Conservation (phyloP, 345 rosid genomes). For the Salix brachista region DNA sequence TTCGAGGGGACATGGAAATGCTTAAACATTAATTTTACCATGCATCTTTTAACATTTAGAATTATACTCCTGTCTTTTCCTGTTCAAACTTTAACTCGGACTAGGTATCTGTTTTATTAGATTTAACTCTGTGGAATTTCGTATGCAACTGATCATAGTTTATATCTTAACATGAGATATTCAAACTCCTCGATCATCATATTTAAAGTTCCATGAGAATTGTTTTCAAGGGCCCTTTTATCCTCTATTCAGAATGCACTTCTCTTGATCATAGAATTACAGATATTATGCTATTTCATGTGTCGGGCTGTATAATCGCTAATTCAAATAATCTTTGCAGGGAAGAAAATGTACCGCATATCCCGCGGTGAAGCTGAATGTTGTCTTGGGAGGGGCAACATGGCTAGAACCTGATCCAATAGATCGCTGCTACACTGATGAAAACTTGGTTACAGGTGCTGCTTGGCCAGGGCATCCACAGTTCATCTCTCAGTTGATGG, state of each 20-base stretch:
- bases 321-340: slow-evolving; percentile 25
- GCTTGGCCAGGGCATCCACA: slow-evolving; percentile 95
- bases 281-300: too few species aligned
- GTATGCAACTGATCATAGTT: neutral
- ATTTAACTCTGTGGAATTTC: neutral
- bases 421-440: slow-evolving; percentile 73
- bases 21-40: too few species aligned
- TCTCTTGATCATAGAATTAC: neutral
- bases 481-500: slow-evolving; percentile 74
- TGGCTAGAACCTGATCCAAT: slow-evolving; percentile 91
- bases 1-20: too few species aligned
- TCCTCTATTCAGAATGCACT: neutral
- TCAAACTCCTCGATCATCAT: neutral
- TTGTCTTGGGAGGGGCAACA: slow-evolving; percentile 64
- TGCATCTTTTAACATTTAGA: too few species aligned
- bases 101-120: too few species aligned
- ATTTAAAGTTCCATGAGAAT: neutral
- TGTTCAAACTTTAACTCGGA: too few species aligned
- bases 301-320: neutral
- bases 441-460: slow-evolving; percentile 82
- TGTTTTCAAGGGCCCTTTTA: neutral
- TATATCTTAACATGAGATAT: neutral
- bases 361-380: slow-evolving; percentile 85
- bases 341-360: slow-evolving; percentile 85
- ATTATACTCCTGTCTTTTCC: too few species aligned